These are phyloP conservation scores for Neurospora pannonica DNA, from an alignment of 495 filamentous ascomycete genomes.

Conservation along the genomic window DNA sequence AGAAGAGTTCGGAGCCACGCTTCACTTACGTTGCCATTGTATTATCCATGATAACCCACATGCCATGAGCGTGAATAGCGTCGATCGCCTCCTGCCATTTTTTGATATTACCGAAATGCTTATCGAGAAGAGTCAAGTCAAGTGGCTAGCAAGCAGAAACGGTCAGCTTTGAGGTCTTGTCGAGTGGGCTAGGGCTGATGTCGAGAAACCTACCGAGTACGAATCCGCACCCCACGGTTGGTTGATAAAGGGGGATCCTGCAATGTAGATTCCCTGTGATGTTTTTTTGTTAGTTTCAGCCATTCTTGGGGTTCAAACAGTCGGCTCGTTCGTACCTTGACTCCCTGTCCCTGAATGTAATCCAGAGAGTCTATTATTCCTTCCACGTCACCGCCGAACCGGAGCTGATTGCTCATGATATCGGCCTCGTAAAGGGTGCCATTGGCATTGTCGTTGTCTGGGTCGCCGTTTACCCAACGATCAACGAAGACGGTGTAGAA, in stretches of 20 bases:
- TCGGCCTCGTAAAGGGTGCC: conserved; percentile 63
- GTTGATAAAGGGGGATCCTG: conserved; percentile 61
- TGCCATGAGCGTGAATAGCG: conserved; percentile 55
- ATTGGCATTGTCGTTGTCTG: conserved; percentile 62
- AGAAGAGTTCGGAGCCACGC: not conserved
- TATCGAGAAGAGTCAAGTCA: conserved; percentile 61
- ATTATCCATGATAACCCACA: conserved; percentile 67
- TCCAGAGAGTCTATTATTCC: conserved; percentile 59
- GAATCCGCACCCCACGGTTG: conserved; percentile 60
- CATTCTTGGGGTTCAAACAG: conserved; percentile 2
- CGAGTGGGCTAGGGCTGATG: not conserved
- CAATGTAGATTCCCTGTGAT: conserved; percentile 52
- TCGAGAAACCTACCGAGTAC: conserved; percentile 34
- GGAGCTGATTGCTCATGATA: conserved; percentile 56
- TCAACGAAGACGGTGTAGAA: conserved; percentile 65
- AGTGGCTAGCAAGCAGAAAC: conserved; percentile 35
- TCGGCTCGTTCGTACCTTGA: conserved; percentile 34
- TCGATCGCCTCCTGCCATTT: conserved; percentile 55
- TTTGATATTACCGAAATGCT: conserved; percentile 56
- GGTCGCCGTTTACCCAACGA: conserved; percentile 64
- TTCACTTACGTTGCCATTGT: conserved; percentile 50
- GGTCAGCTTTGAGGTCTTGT: not conserved
- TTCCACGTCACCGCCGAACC: conserved; percentile 62
- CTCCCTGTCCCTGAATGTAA: conserved; percentile 67
- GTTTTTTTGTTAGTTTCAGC: conserved; percentile 12